Evolutionary conservation across 2,329 filamentous ascomycete species (phyloP), one percentile per base, ranked within the genome.

Genomic region (Exophiala phaeomuriformis): DNA sequence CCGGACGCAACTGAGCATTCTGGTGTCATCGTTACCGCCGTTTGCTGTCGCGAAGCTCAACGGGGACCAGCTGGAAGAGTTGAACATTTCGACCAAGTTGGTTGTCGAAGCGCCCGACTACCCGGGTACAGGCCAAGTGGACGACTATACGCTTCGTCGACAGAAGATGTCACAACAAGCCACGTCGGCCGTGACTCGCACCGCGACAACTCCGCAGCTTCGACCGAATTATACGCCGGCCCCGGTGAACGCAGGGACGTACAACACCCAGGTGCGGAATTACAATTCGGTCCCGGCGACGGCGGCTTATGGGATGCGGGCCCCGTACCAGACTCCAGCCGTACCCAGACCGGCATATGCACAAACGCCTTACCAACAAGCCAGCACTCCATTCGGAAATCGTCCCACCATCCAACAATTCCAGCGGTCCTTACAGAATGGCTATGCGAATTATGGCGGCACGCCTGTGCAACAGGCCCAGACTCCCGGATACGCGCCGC

Each of bases 21-120:
- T 95, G 58, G 79, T 95, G 56, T 78, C 85, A 60, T 82, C 79
- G 37, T 72, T 95, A 7, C 90, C 90, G 1, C 90, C 90, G 1
- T 93, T 89, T 65, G 87, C 86, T 1, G 86, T 95, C 28, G 84
- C 90, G 4, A 91, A 93, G 64, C 74, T 95, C 57, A 85, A 94
- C 63, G 89, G 89, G 6, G 86, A 94, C 66, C 86, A 90, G 67
- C 72, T 95, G n/a, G 85, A 84, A 31, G 86, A 90, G 53, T 74
- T 95, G 45, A 84, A 88, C 58, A 85, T 95, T 65, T 91, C 85
- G 71, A 88, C 83, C 43, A 88, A 83, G 66, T 79, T 95, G 19
- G 72, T 88, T 55, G 75, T 94, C 44, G 81, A 86, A 56, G 82
- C 79, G 4, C 82, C 85, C 48, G 82, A 89, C 64, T 87, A 87